Evolutionary conservation across 2,329 filamentous ascomycete genomes (phyloP), one percentile per base, ranked within the genome.

Genomic region (Pezicula rhizophila): DNA sequence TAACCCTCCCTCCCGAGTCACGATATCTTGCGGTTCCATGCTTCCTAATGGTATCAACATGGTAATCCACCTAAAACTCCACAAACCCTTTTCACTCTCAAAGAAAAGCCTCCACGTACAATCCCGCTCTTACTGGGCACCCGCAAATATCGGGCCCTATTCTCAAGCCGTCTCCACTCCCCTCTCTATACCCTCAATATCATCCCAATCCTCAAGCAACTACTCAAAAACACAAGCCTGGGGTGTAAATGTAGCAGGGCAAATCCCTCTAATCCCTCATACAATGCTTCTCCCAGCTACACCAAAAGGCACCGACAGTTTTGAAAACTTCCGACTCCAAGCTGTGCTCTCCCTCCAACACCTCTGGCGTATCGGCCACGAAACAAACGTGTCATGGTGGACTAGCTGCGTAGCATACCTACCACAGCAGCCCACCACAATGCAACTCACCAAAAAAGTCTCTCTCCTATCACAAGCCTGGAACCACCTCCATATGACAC

Each of bases 131-230:
- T 97, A 97, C 73, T 99, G 93, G 93, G 93, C 93, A 0, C 93
- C 93, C 0, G 92, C 93, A 17, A 97, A 97, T 62, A 97, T 99
- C 47, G 93, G 93, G 0, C 93, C 93, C 0, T 97, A 97, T 67
- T 96, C 91, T 48, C 93, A 99, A 70, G 89, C 90, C 4, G 82
- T 93, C 44, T 74, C 78, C 2, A 69, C 80, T 10, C 72, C 72
- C 10, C 60, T 74, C 4, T 28, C 49, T 23, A 23, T 23, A 7
- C 23, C 23, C 6, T 23, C 23, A 23, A 23, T 23, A 5, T 23
- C 23, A 4, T 23, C 23, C 7, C 26, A 31, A 8, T 50, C 64
- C 8, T 57, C 60, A 3, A 46, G 64, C 25, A 53, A 60, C 17
- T 61, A 63, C 10, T 46, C 54, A 31, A 45, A 52, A 11, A 25